Evolutionary conservation across 371 early-diverging fungal genomes (phyloP).

Genomic region (Rhizopus delemar): DNA sequence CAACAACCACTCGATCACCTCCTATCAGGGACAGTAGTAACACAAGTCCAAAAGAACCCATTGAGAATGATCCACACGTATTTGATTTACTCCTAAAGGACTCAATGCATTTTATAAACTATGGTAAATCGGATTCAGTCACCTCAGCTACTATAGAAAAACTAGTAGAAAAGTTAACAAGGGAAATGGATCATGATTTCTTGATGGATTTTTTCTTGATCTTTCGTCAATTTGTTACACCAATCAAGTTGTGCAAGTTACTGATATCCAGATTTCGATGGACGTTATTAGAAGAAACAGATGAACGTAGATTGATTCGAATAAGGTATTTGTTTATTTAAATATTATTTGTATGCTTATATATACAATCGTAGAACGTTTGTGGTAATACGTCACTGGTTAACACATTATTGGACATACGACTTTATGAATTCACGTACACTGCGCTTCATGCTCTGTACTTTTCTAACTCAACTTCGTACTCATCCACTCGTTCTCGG

Average conservation of each 20-base stretch:
- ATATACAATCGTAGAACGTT: slow-evolving; percentile 40
- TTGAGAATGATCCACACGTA: slow-evolving; percentile 49
- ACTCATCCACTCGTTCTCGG: slow-evolving; percentile 38
- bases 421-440: slow-evolving; percentile 49
- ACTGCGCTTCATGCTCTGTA: slow-evolving; percentile 48
- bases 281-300: slow-evolving; percentile 47
- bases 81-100: slow-evolving; percentile 40
- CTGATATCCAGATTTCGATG: slow-evolving; percentile 53
- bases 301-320: slow-evolving; percentile 42
- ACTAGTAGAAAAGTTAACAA: slow-evolving; percentile 61
- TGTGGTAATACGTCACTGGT: slow-evolving; percentile 55
- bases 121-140: slow-evolving; percentile 39
- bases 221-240: slow-evolving; percentile 48
- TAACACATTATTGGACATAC: slow-evolving; percentile 48
- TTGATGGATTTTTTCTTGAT: slow-evolving; percentile 53
- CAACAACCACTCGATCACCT: slow-evolving; percentile 7
- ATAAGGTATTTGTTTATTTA: slow-evolving; percentile 36
- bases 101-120: slow-evolving; percentile 35
- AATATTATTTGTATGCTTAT: background rate
- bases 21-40: background rate
- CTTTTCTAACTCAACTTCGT: slow-evolving; percentile 47
- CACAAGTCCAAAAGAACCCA: slow-evolving; percentile 21
- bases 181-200: slow-evolving; percentile 53
- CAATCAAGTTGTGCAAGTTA: slow-evolving; percentile 49
- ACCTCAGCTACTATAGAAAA: slow-evolving; percentile 60